These are phyloP conservation scores for Fusarium sp. DNA, from an alignment of 2,329 filamentous ascomycete species.

Conservation along the genomic window DNA sequence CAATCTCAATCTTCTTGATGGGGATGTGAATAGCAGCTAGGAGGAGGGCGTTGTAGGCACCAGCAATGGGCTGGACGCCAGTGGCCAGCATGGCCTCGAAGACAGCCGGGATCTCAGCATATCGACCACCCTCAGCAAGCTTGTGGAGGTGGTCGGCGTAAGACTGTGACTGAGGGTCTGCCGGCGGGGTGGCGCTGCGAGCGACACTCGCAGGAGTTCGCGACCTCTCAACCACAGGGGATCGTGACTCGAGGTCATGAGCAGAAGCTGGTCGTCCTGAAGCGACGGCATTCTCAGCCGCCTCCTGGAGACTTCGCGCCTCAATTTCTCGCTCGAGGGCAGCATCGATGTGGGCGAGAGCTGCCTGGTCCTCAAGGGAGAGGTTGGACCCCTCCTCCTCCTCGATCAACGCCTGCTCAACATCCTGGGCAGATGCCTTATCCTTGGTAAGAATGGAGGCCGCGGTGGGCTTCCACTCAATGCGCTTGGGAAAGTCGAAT, in stretches of 20 bases:
- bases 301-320: slow-evolving; percentile 56
- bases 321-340: slow-evolving; percentile 81
- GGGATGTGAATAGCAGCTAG: slow-evolving; percentile 85
- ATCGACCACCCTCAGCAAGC: slow-evolving; percentile 74
- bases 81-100: slow-evolving; percentile 90
- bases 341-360: slow-evolving; percentile 83
- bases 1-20: slow-evolving; percentile 78
- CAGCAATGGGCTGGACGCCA: slow-evolving; percentile 79
- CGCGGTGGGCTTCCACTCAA: slow-evolving; percentile 81
- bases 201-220: slow-evolving; percentile 56
- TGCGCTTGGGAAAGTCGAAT: slow-evolving; percentile 85
- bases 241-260: slow-evolving; percentile 52
- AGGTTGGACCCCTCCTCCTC: slow-evolving; percentile 50
- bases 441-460: slow-evolving; percentile 67
- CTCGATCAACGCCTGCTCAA: slow-evolving; percentile 47
- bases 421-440: slow-evolving; percentile 52
- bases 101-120: slow-evolving; percentile 85
- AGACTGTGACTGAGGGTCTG: slow-evolving; percentile 69
- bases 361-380: slow-evolving; percentile 62
- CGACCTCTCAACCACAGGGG: slow-evolving; percentile 53
- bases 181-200: slow-evolving; percentile 67
- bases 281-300: slow-evolving; percentile 53
- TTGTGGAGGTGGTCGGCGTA: slow-evolving; percentile 82
- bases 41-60: slow-evolving; percentile 91
- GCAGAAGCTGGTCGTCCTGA: slow-evolving; percentile 51